Conservation (phyloP, 495 filamentous ascomycete species). For the Podospora bellae-mahoneyi region DNA sequence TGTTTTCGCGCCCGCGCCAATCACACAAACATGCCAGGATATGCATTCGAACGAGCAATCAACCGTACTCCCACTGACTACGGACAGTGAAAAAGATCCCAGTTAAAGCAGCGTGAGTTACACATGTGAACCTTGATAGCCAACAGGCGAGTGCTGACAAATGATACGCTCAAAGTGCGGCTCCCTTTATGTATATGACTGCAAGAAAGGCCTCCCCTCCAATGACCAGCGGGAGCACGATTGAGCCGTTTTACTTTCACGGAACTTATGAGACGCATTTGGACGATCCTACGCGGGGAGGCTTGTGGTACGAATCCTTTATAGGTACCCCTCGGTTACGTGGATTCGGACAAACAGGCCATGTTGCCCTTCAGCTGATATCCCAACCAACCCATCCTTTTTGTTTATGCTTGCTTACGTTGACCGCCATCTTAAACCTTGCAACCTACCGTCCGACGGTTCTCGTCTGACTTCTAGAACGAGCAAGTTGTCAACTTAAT, state of each 20-base stretch:
- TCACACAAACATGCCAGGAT: not conserved
- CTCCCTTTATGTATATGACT: not conserved
- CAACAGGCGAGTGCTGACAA: not conserved
- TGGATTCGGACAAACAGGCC: not conserved
- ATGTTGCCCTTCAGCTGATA: not conserved
- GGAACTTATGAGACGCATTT: not conserved
- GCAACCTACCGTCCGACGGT: not conserved
- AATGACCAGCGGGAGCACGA: not conserved
- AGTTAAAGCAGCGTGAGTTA: not conserved
- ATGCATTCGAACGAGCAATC: not conserved
- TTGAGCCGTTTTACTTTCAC: not conserved
- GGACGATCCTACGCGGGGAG: not conserved
- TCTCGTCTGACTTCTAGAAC: not conserved
- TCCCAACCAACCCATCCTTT: not conserved
- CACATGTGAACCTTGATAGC: conserved; percentile 17
- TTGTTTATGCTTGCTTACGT: not conserved
- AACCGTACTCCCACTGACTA: not conserved
- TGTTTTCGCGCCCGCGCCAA: not conserved
- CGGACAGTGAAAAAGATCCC: not conserved
- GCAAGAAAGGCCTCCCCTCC: not conserved
- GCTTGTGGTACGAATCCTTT: not conserved
- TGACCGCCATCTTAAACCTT: not conserved
- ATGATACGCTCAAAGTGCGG: not conserved
- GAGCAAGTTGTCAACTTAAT: too few species aligned
- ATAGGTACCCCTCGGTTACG: not conserved